phyloP scores from a whole-genome alignment of 2,329 filamentous ascomycete genomes.

The Fusarium goolgardi region DNA sequence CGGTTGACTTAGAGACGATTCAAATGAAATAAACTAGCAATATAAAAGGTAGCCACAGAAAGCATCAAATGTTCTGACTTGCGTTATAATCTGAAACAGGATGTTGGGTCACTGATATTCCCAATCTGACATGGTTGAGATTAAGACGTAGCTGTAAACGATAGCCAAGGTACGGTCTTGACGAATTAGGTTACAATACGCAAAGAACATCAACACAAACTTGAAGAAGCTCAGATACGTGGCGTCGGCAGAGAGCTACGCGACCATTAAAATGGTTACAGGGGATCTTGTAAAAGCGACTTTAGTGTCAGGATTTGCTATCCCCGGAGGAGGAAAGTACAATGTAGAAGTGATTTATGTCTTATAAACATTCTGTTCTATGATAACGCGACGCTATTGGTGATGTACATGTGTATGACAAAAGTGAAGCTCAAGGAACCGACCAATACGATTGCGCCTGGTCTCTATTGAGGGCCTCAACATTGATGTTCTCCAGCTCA shows the following conservation, averaged over 20 bases:
- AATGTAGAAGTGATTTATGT: neutral
- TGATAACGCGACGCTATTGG: neutral
- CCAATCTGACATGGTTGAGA: neutral
- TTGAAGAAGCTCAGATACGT: too few species aligned
- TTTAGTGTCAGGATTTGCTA: too few species aligned
- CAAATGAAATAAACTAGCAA: neutral
- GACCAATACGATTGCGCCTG: slow-evolving; percentile 34
- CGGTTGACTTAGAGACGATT: too few species aligned
- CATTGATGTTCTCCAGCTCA: slow-evolving; percentile 27
- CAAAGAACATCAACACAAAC: neutral
- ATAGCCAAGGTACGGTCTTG: neutral
- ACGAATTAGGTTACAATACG: neutral
- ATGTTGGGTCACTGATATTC: too few species aligned
- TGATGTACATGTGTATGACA: neutral
- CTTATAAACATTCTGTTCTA: slow-evolving; percentile 5
- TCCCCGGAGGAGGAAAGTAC: neutral
- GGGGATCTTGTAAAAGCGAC: neutral
- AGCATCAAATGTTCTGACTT: too few species aligned
- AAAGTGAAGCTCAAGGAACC: slow-evolving; percentile 1
- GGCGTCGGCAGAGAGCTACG: too few species aligned
- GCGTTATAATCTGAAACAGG: neutral
- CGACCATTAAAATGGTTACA: neutral
- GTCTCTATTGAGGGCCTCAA: slow-evolving; percentile 25
- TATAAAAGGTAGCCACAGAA: neutral
- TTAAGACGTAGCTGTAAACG: too few species aligned